Percentiles rank a stretch among this genome's conserved stretches.
Conservation (phyloP, 2,329 filamentous ascomycete genomes). For the Penicillium hesseltinei region DNA sequence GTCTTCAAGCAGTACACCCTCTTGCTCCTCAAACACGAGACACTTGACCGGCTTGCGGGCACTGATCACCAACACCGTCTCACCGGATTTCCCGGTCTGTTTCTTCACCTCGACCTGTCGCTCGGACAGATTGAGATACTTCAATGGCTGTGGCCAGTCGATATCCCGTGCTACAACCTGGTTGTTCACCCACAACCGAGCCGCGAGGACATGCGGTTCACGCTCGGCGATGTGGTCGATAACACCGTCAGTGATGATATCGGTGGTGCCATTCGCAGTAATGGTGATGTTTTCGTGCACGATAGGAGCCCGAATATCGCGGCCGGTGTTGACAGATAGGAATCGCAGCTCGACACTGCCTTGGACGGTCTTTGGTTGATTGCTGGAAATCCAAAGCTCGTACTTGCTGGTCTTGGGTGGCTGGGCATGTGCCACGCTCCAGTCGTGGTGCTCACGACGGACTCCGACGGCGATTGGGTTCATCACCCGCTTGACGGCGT, state of each 20-base stretch:
- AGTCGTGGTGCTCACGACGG: slow-evolving; percentile 58
- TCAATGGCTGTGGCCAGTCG: slow-evolving; percentile 62
- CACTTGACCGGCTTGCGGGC: slow-evolving; percentile 57
- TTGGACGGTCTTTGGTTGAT: slow-evolving; percentile 32
- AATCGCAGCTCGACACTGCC: slow-evolving; percentile 47
- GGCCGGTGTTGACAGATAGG: slow-evolving; percentile 54
- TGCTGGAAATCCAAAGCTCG: slow-evolving; percentile 59
- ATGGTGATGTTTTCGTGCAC: slow-evolving; percentile 50
- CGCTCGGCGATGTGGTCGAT: slow-evolving; percentile 51
- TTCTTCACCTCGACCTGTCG: slow-evolving; percentile 49
- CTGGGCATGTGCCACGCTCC: slow-evolving; percentile 59
- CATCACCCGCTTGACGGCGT: slow-evolving; percentile 58
- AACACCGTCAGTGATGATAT: slow-evolving; percentile 48
- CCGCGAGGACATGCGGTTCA: slow-evolving; percentile 55
- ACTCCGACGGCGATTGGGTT: slow-evolving; percentile 58
- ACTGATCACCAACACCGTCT: slow-evolving; percentile 43
- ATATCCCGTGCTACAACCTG: slow-evolving; percentile 54
- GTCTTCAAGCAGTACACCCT: slow-evolving; percentile 54
- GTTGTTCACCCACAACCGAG: slow-evolving; percentile 53
- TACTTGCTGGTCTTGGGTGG: slow-evolving; percentile 54
- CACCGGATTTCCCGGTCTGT: slow-evolving; percentile 33
- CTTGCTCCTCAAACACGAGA: slow-evolving; percentile 59
- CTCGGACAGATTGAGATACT: slow-evolving; percentile 55
- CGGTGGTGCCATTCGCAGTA: slow-evolving; percentile 55
- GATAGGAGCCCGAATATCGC: slow-evolving; percentile 53